Percentiles rank a stretch among this genome's conserved stretches.
These are phyloP conservation scores for Hypoxylon rubiginosum DNA, from an alignment of 2,329 filamentous ascomycete genomes.

Conservation along the genomic window DNA sequence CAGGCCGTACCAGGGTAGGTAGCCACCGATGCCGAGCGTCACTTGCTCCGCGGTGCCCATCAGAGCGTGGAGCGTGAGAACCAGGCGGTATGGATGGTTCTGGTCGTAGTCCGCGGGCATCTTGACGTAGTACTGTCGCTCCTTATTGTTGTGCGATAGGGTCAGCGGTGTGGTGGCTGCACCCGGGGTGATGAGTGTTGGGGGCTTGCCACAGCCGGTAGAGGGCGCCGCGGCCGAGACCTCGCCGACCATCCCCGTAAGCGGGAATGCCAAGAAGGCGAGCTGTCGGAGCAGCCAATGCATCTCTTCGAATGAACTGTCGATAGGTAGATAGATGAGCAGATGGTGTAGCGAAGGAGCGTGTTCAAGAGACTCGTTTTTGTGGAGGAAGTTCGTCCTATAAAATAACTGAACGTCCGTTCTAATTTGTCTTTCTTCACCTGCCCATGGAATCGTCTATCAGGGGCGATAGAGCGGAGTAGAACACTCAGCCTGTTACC, in stretches of 20 bases:
- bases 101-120: conserved; percentile 54
- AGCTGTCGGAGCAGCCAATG: conserved; percentile 5
- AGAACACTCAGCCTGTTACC: conserved; percentile 2
- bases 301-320: conserved; percentile 3
- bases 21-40: conserved; percentile 47
- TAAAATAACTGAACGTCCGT: not conserved
- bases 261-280: conserved; percentile 3
- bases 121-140: conserved; percentile 51
- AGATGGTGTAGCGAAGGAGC: conserved; percentile 2
- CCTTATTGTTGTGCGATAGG: conserved; percentile 52
- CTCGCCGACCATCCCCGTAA: conserved; percentile 6
- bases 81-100: conserved; percentile 54
- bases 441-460: not conserved
- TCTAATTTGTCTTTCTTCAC: not conserved
- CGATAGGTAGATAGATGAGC: not conserved
- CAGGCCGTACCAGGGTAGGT: conserved; percentile 53
- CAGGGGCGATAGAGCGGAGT: conserved; percentile 6
- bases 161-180: conserved; percentile 31
- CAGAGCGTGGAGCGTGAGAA: conserved; percentile 56
- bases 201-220: conserved; percentile 46
- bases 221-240: conserved; percentile 23
- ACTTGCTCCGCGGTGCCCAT: conserved; percentile 52
- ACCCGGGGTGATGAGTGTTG: conserved; percentile 37
- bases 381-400: conserved; percentile 6
- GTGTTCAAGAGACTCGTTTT: conserved; percentile 2